Percentiles rank a stretch among this genome's conserved stretches.
phyloP scores from a whole-genome alignment of 2,329 filamentous ascomycete species.

The Fusarium sp. region DNA sequence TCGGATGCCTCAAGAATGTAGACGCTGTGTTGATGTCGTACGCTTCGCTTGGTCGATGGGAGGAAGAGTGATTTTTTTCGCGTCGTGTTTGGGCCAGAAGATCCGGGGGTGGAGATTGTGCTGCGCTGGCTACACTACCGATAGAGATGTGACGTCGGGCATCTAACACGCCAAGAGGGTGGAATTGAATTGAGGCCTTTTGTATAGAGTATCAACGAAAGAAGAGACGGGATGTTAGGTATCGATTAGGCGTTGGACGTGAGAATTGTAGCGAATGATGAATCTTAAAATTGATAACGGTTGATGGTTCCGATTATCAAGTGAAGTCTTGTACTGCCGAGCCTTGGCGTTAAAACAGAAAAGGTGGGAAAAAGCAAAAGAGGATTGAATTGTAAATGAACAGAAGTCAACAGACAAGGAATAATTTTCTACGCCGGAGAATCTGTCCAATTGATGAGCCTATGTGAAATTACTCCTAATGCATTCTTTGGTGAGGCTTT shows the following conservation, averaged over 20 bases:
- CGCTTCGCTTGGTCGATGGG: conserved; percentile 5
- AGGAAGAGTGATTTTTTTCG: neutral
- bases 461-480: conserved; percentile 23
- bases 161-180: conserved; percentile 17
- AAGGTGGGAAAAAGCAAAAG: conserved; percentile 1
- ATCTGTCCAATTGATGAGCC: conserved; percentile 19
- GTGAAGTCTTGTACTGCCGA: neutral
- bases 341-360: neutral
- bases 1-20: conserved; percentile 8
- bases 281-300: neutral
- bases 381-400: neutral
- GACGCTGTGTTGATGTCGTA: conserved; percentile 31
- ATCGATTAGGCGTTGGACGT: neutral
- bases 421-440: neutral
- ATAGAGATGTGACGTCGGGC: conserved; percentile 23
- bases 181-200: conserved; percentile 3
- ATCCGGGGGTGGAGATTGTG: conserved; percentile 29
- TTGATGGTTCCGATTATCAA: neutral
- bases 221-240: neutral
- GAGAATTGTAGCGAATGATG: neutral
- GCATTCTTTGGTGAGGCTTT: conserved; percentile 28
- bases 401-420: conserved; percentile 14
- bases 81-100: conserved; percentile 16
- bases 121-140: conserved; percentile 16
- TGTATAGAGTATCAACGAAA: neutral